These are phyloP conservation scores for Aspergillus aculeatus DNA, from an alignment of 2,329 filamentous ascomycete genomes.

Conservation along the genomic window DNA sequence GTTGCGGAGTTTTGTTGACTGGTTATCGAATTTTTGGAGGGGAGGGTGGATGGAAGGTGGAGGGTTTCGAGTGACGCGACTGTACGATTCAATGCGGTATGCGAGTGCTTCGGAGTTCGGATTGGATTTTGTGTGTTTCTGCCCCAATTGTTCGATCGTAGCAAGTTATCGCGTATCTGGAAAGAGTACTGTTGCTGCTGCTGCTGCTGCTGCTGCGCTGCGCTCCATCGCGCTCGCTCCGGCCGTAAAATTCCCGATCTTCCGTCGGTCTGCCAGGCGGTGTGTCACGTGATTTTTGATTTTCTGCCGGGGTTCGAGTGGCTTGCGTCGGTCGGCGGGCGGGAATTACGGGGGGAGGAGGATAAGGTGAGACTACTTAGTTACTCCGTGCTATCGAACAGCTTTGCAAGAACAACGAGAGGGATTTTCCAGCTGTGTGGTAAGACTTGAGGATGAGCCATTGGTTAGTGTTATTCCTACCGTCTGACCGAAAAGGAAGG, in stretches of 20 bases:
- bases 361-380: too few species aligned
- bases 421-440: background rate
- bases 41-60: background rate
- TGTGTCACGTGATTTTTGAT: conserved; percentile 30
- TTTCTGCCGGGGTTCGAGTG: conserved; percentile 18
- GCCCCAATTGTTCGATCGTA: background rate
- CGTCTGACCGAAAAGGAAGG: background rate
- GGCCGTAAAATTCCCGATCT: conserved; percentile 18
- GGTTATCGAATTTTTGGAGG: background rate
- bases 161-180: background rate
- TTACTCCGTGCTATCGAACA: background rate
- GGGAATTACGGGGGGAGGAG: conserved; percentile 2
- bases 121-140: too few species aligned
- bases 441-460: background rate
- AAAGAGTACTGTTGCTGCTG: background rate
- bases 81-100: background rate
- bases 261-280: conserved; percentile 25
- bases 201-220: background rate
- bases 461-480: background rate
- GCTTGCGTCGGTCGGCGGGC: background rate
- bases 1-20: background rate
- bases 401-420: background rate
- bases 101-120: background rate
- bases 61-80: background rate
- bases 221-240: background rate